These are phyloP conservation scores for Tripterygium wilfordii DNA, from an alignment of 177 flowering plant species.

Conservation along the genomic window DNA sequence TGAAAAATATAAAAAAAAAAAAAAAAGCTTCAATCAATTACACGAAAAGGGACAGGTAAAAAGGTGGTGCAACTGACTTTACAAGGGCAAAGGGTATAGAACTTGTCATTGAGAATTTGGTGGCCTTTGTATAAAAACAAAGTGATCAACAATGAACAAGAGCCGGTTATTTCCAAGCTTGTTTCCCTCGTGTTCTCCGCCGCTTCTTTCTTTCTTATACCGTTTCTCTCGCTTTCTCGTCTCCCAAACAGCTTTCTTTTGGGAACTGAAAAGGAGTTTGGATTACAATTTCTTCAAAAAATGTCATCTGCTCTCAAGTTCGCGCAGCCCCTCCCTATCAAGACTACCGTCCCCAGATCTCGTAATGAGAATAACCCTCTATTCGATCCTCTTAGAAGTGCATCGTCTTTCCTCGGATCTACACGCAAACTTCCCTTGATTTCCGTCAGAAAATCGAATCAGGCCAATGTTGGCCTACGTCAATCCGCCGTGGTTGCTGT, in stretches of 20 bases:
- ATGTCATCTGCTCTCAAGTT: conserved; percentile 34
- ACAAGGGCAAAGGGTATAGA: not conserved
- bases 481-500: conserved; percentile 41
- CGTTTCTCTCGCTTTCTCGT: not conserved
- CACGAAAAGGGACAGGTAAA: too few relatives aligned
- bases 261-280: too few relatives aligned
- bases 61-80: too few relatives aligned
- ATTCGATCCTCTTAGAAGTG: conserved; percentile 12
- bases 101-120: conserved; percentile 2
- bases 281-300: too few relatives aligned
- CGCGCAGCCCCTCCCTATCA: conserved; percentile 24
- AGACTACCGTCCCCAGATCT: conserved; percentile 24
- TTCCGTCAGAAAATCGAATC: conserved; percentile 10
- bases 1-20: too few relatives aligned
- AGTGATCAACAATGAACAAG: not conserved
- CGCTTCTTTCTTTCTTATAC: conserved; percentile 6
- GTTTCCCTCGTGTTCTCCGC: conserved; percentile 28
- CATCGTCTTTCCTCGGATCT: conserved; percentile 38
- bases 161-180: conserved; percentile 20
- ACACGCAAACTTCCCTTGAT: conserved; percentile 18
- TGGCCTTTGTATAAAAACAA: conserved; percentile 6
- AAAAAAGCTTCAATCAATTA: too few relatives aligned
- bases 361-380: conserved; percentile 19
- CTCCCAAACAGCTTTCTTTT: conserved; percentile 26
- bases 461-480: conserved; percentile 11